A percentile compares a stretch with the other conserved stretches of the same genome.
Evolutionary conservation across 495 filamentous ascomycete species (phyloP).

Genomic region (Aspergillus saccharolyticus): DNA sequence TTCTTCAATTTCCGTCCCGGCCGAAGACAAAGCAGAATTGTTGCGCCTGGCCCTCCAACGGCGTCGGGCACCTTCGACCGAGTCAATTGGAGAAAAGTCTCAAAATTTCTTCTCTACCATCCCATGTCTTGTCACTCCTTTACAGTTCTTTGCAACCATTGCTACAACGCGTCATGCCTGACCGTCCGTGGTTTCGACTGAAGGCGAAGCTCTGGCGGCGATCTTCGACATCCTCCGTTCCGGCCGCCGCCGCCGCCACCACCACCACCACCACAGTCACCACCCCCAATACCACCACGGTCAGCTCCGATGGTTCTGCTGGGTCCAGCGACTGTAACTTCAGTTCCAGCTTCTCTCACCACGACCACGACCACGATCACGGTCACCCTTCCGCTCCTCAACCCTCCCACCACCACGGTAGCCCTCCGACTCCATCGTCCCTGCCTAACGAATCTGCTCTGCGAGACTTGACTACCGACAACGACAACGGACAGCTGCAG

Average conservation of each 20-base stretch:
- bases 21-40: not conserved
- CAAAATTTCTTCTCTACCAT: not conserved
- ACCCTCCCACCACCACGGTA: not conserved
- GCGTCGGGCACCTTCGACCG: not conserved
- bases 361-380: slow-evolving; percentile 5
- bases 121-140: not conserved
- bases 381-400: slow-evolving; percentile 1
- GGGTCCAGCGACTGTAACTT: not conserved
- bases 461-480: not conserved
- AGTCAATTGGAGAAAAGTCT: not conserved
- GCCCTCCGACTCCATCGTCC: not conserved
- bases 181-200: slow-evolving; percentile 33
- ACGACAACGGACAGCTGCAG: not conserved
- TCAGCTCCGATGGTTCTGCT: not conserved
- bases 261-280: too few relatives aligned
- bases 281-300: too few relatives aligned
- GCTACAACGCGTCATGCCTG: slow-evolving; percentile 24
- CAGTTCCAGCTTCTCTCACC: slow-evolving; percentile 13
- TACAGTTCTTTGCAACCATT: slow-evolving; percentile 5
- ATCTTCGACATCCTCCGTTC: slow-evolving; percentile 28
- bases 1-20: not conserved
- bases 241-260: slow-evolving; percentile 13
- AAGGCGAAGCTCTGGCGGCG: slow-evolving; percentile 37
- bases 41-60: not conserved
- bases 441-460: not conserved